Conservation (phyloP, 495 filamentous ascomycete species). For the Cercophora sp. region DNA sequence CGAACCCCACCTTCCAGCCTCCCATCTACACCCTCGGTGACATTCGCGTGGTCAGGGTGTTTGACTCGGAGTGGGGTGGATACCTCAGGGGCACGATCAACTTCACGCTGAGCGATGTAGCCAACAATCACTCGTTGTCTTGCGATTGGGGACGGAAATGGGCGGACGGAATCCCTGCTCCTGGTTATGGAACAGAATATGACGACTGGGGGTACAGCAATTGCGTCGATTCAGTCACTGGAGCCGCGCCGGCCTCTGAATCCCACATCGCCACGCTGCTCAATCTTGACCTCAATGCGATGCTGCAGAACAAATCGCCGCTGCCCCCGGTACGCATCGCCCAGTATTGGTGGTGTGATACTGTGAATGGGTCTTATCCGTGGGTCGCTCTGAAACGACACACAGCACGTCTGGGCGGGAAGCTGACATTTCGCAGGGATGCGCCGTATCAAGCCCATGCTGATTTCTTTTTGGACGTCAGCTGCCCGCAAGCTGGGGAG, state of each 20-base stretch:
- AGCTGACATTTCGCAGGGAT: no score
- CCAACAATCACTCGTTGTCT: conserved; percentile 2
- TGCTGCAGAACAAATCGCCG: background rate
- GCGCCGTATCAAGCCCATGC: background rate
- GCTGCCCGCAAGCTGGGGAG: background rate
- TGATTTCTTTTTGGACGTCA: background rate
- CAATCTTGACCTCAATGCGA: background rate
- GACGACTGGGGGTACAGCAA: background rate
- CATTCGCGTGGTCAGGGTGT: background rate
- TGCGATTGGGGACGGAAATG: background rate
- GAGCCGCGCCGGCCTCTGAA: background rate
- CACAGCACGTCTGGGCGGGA: no score
- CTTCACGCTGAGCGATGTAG: background rate
- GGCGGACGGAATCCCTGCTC: background rate
- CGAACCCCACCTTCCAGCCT: conserved; percentile 2
- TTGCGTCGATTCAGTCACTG: background rate
- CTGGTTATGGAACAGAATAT: background rate
- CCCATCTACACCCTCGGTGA: conserved; percentile 3
- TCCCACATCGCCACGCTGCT: background rate
- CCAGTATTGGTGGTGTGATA: conserved; percentile 2
- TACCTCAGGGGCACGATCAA: background rate
- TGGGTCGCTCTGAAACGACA: no score
- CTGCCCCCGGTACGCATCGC: background rate
- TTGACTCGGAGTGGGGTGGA: background rate
- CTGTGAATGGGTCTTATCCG: background rate